Conservation (phyloP, 2,329 filamentous ascomycete species). For the Penicillium sp. region DNA sequence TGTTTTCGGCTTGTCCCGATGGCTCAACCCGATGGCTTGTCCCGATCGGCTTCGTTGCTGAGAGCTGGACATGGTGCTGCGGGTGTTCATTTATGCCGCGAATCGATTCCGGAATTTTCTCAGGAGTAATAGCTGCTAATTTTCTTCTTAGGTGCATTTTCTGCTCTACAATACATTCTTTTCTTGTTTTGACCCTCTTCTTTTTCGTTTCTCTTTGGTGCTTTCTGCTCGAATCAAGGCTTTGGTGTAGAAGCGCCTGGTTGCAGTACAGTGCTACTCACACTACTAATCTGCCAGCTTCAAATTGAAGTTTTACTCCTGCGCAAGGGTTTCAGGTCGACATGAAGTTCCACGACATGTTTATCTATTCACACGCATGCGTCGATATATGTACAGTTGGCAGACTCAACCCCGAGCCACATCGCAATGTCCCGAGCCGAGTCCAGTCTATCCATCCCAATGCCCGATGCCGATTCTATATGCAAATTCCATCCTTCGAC, state of each 20-base stretch:
- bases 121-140: neutral
- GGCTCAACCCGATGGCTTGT: constrained; percentile 16
- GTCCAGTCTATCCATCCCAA: constrained; percentile 12
- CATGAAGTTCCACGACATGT: neutral
- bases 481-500: constrained; percentile 4
- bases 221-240: neutral
- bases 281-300: neutral
- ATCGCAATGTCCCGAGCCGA: constrained; percentile 11
- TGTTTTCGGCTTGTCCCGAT: constrained; percentile 17
- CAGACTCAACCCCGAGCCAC: neutral
- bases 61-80: neutral
- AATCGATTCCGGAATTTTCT: neutral
- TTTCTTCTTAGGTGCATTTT: neutral
- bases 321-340: neutral
- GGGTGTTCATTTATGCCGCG: constrained; percentile 18
- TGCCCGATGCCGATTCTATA: constrained; percentile 15
- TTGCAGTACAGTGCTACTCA: neutral
- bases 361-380: neutral
- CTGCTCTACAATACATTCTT: too few relatives aligned
- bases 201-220: neutral
- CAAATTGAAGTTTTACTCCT: neutral
- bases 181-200: neutral
- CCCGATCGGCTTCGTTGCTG: constrained; percentile 12
- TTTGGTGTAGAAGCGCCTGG: neutral
- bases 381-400: constrained; percentile 16